These are phyloP conservation scores for Hirschfeldia incana DNA, from an alignment of 345 rosid species.

Conservation along the genomic window DNA sequence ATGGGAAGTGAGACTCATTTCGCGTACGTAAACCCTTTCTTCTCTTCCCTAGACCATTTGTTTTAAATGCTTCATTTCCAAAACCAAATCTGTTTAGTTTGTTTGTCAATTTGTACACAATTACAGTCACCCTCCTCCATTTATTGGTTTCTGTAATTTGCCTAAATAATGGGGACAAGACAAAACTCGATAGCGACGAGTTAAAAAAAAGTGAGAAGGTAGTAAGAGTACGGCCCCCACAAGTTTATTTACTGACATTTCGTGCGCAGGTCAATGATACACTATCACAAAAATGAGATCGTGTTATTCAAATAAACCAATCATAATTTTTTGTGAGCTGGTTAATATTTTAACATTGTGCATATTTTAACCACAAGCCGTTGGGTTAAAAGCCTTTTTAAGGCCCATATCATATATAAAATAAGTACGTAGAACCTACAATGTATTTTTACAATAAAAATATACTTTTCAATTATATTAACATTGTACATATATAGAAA, in stretches of 20 bases:
- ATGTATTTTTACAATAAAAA: too few relatives aligned
- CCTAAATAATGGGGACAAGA: conserved; percentile 26
- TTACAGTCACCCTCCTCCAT: conserved; percentile 21
- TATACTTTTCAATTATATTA: too few relatives aligned
- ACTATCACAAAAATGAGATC: neutral
- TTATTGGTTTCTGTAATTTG: conserved; percentile 31
- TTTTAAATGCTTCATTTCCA: neutral
- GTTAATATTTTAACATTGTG: neutral
- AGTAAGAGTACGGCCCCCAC: conserved; percentile 18
- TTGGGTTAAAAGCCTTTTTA: neutral
- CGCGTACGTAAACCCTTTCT: neutral
- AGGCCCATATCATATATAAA: neutral
- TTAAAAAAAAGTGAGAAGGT: neutral
- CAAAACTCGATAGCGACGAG: conserved; percentile 36
- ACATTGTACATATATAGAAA: too few relatives aligned
- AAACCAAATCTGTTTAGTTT: neutral
- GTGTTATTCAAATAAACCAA: neutral
- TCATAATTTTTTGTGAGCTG: neutral
- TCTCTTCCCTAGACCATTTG: neutral
- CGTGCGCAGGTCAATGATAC: neutral
- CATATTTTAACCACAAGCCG: neutral
- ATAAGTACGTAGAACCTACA: neutral
- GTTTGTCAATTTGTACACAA: conserved; percentile 24
- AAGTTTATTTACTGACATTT: conserved; percentile 10
- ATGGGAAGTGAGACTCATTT: neutral